These are phyloP conservation scores for Aspergillus sp. DNA, from an alignment of 2,329 filamentous ascomycete genomes.

Conservation along the genomic window DNA sequence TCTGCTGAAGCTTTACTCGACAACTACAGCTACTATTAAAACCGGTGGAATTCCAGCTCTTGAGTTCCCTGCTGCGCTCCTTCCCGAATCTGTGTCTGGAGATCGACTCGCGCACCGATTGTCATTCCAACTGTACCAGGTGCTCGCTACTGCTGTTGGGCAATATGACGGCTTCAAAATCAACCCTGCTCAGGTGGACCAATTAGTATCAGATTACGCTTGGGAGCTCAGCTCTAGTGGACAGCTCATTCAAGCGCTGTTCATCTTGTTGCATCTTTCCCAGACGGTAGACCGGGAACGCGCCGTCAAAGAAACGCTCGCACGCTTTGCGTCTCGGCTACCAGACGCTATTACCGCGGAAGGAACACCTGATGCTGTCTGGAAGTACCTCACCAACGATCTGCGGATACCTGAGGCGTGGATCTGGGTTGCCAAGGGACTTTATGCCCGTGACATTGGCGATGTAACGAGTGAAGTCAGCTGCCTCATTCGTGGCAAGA, in stretches of 20 bases:
- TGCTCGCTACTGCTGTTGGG: slow-evolving; percentile 46
- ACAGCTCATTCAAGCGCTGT: slow-evolving; percentile 66
- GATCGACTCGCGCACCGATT: slow-evolving; percentile 71
- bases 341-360: slow-evolving; percentile 51
- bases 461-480: slow-evolving; percentile 68
- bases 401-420: slow-evolving; percentile 70
- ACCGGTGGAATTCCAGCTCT: slow-evolving; percentile 31
- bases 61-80: slow-evolving; percentile 63
- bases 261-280: slow-evolving; percentile 73
- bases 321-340: slow-evolving; percentile 65
- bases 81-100: slow-evolving; percentile 71
- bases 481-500: slow-evolving; percentile 72
- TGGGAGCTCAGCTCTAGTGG: slow-evolving; percentile 49
- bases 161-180: slow-evolving; percentile 49
- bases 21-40: slow-evolving; percentile 22
- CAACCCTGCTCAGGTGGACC: slow-evolving; percentile 59
- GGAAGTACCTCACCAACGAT: slow-evolving; percentile 56
- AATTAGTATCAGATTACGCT: slow-evolving; percentile 60
- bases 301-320: slow-evolving; percentile 68
- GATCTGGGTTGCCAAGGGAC: slow-evolving; percentile 83
- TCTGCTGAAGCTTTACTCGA: slow-evolving; percentile 73
- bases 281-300: slow-evolving; percentile 58
- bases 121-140: slow-evolving; percentile 78
- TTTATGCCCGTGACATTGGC: slow-evolving; percentile 70
- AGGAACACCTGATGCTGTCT: slow-evolving; percentile 40